Percentiles rank a stretch among this genome's conserved stretches.
Conservation (phyloP, 768 basidiomycete species). For the Lactarius pseudohatsudake region DNA sequence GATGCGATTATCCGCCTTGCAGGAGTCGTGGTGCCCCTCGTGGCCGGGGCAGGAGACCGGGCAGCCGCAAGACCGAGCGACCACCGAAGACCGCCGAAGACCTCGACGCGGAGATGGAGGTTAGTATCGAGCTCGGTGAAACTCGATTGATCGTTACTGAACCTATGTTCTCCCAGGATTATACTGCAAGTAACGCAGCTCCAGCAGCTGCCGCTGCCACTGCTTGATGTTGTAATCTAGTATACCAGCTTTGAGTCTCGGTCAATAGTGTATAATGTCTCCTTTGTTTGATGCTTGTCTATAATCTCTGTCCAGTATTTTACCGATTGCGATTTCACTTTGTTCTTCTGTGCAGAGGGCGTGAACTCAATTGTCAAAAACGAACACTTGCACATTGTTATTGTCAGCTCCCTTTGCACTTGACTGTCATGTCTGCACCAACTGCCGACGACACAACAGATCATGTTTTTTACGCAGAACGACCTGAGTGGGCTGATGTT, state of each 20-base stretch:
- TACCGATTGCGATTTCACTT: conserved; percentile 1
- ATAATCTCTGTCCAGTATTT: conserved; percentile 11
- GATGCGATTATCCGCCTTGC: conserved; percentile 1
- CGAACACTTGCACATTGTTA: too few relatives aligned
- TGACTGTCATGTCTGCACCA: conserved; percentile 14
- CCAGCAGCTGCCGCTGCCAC: conserved; percentile 37
- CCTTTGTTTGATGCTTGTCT: conserved; percentile 22
- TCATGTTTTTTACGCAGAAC: conserved; percentile 52
- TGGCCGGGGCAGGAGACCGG: conserved; percentile 48
- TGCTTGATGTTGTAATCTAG: conserved; percentile 27
- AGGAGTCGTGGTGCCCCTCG: conserved; percentile 26
- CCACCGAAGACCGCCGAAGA: conserved; percentile 82
- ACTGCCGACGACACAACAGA: conserved; percentile 11
- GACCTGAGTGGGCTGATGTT: conserved; percentile 79
- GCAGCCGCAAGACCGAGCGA: conserved; percentile 54
- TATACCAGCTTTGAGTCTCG: conserved; percentile 7
- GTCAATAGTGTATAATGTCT: conserved; percentile 27
- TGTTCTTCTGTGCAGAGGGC: not conserved
- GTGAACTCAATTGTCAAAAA: not conserved
- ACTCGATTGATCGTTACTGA: not conserved
- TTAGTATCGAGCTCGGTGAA: conserved; percentile 38
- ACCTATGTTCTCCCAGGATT: conserved; percentile 49
- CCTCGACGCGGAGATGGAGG: conserved; percentile 98
- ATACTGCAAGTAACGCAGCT: conserved; percentile 57
- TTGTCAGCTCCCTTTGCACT: not conserved